These are phyloP conservation scores for Cyberlindnera maclurae DNA, from an alignment of 805 yeast species.

Conservation along the genomic window DNA sequence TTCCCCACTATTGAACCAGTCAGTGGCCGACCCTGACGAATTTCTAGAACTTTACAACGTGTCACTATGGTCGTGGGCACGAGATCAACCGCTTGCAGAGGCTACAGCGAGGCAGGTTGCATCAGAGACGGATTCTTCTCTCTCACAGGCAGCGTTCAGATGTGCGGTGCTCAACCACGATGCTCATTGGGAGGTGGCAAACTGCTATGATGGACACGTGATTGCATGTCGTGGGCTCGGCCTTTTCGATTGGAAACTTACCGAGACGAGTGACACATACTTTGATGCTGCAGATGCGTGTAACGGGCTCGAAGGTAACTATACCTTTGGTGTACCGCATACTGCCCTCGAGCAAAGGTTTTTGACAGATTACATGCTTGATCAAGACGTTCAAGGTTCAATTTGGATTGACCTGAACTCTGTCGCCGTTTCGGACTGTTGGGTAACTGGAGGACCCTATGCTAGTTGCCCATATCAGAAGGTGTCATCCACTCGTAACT, in stretches of 20 bases:
- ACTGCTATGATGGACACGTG: slow-evolving; percentile 51
- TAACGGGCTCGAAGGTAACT: slow-evolving; percentile 8
- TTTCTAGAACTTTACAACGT: slow-evolving; percentile 27
- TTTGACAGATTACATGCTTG: slow-evolving; percentile 17
- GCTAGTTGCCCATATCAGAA: slow-evolving; percentile 73
- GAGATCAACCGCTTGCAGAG: slow-evolving; percentile 39
- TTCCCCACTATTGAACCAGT: slow-evolving; percentile 52
- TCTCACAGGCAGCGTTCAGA: slow-evolving; percentile 29
- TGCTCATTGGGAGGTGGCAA: slow-evolving; percentile 55
- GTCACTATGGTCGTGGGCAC: slow-evolving; percentile 72
- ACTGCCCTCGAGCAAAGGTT: slow-evolving; percentile 40
- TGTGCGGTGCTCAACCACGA: slow-evolving; percentile 35
- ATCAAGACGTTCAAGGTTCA: slow-evolving; percentile 17
- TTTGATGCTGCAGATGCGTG: slow-evolving; percentile 34
- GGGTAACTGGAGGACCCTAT: slow-evolving; percentile 78
- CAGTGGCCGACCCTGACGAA: slow-evolving; percentile 20
- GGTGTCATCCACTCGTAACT: slow-evolving; percentile 45
- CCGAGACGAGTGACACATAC: slow-evolving; percentile 31
- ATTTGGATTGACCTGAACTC: slow-evolving; percentile 84
- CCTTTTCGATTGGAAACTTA: slow-evolving; percentile 35
- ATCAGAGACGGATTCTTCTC: slow-evolving; percentile 8
- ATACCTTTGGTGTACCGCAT: slow-evolving; percentile 39
- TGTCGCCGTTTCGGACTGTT: slow-evolving; percentile 64
- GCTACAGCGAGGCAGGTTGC: slow-evolving; percentile 15
- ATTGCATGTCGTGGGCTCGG: slow-evolving; percentile 48